phyloP scores from a whole-genome alignment of 208 protist genomes.

The Trichomonas tenax region DNA sequence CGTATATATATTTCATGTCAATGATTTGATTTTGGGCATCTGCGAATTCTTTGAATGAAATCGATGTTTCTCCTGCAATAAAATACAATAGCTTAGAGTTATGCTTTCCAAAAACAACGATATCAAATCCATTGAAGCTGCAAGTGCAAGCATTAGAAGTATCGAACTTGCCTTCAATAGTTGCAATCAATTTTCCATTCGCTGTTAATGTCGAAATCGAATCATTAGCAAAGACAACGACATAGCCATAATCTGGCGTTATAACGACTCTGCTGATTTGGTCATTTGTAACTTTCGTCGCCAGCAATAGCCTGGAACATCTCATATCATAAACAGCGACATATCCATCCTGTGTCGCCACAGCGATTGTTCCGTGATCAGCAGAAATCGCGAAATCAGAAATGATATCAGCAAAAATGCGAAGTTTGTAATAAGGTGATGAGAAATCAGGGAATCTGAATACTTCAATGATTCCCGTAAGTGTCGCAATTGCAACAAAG shows the following conservation, averaged over 20 bases:
- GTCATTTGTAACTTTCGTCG: not conserved
- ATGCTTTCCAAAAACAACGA: not conserved
- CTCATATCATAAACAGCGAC: not conserved
- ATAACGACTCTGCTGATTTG: not conserved
- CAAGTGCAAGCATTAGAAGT: not conserved
- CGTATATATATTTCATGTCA: not conserved
- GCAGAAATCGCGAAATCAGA: not conserved
- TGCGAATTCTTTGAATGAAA: not conserved
- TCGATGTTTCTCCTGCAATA: not conserved
- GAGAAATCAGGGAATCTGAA: not conserved
- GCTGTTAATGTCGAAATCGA: not conserved
- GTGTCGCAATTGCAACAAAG: not conserved
- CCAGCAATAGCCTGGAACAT: not conserved
- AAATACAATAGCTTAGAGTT: not conserved
- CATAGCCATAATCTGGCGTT: not conserved
- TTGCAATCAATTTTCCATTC: not conserved
- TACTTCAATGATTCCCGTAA: not conserved
- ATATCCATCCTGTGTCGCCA: not conserved
- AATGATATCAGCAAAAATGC: not conserved
- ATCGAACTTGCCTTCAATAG: not conserved
- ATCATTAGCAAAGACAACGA: not conserved
- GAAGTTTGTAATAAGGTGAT: not conserved
- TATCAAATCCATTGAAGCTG: not conserved
- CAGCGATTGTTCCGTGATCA: not conserved
- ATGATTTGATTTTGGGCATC: not conserved